Conservation (phyloP, 148 eudicot genomes). For the Bassia scoparia region DNA sequence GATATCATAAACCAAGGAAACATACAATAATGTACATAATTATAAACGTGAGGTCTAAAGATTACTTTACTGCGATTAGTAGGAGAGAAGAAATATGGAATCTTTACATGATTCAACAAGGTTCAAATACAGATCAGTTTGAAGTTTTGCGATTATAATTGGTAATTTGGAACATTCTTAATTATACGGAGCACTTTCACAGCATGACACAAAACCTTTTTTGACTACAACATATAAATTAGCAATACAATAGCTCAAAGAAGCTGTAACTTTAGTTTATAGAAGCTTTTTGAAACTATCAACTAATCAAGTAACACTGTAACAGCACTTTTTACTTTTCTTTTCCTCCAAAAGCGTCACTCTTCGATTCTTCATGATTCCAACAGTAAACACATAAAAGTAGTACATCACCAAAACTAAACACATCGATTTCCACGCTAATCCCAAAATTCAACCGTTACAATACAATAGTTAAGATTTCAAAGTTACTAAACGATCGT, state of each 20-base stretch:
- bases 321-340: not conserved
- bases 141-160: not conserved
- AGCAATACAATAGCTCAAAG: not conserved
- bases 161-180: too few species aligned
- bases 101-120: not conserved
- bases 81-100: not conserved
- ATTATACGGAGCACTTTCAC: not conserved
- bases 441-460: not conserved
- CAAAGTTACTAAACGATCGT: too few species aligned
- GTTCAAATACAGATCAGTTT: not conserved
- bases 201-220: not conserved
- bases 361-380: not conserved
- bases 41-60: not conserved
- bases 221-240: not conserved
- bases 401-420: not conserved
- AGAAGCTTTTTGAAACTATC: not conserved
- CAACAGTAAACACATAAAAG: not conserved
- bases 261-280: not conserved
- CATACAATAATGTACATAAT: not conserved
- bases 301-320: not conserved
- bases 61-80: not conserved
- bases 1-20: too few species aligned
- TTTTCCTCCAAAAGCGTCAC: not conserved
- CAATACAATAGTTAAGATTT: not conserved
- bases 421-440: not conserved